A percentile compares a stretch with the other conserved stretches of the same genome.
Conservation (phyloP, 305 asterid genomes). For the Fraxinus angustifolia region DNA sequence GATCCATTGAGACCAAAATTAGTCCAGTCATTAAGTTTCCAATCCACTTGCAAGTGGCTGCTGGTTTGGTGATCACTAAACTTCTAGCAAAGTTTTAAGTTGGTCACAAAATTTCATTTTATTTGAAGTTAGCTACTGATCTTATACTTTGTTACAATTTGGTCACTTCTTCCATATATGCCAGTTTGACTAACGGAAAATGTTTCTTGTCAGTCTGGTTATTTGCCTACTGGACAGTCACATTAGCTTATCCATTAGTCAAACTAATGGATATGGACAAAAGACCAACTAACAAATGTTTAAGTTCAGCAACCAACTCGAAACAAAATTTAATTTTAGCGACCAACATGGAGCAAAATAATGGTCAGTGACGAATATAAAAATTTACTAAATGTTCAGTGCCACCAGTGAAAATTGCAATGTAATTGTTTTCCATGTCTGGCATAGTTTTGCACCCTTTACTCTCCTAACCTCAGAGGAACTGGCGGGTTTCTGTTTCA, state of each 20-base stretch:
- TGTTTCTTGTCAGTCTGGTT: not conserved
- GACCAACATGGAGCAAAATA: not conserved
- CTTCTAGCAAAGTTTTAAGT: not conserved
- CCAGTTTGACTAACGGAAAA: not conserved
- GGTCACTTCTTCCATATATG: not conserved
- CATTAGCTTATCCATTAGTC: not conserved
- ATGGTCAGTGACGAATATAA: not conserved
- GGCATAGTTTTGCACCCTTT: not conserved
- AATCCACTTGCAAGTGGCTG: not conserved
- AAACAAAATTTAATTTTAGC: no score
- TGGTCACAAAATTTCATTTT: not conserved
- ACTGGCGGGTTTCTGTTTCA: constrained; percentile 21
- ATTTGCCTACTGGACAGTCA: not conserved
- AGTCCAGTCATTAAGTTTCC: not conserved
- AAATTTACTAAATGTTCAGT: not conserved
- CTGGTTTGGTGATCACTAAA: not conserved
- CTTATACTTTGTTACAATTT: not conserved
- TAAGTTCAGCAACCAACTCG: not conserved
- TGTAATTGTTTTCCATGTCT: not conserved
- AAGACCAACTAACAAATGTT: not conserved
- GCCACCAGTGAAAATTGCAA: not conserved
- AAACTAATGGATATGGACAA: not conserved
- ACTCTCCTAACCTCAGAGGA: not conserved
- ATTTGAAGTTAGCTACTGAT: not conserved
- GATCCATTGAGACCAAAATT: not conserved